These are phyloP conservation scores for Crassisporium funariophilum DNA, from an alignment of 768 basidiomycete genomes.

Conservation along the genomic window DNA sequence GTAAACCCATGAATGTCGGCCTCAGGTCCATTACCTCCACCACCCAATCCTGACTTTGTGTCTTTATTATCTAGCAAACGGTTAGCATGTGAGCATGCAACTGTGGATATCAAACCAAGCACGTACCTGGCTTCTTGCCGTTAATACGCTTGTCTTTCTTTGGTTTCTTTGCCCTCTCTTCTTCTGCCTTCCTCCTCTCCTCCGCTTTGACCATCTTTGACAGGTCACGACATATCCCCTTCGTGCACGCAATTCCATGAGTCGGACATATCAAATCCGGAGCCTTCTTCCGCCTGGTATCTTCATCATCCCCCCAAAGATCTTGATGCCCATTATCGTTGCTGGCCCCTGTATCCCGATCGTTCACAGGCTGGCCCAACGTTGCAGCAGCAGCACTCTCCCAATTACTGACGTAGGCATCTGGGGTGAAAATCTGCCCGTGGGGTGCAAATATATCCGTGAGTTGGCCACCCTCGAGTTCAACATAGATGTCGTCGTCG, in stretches of 20 bases:
- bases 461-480: background rate
- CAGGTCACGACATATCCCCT: slow-evolving; percentile 36
- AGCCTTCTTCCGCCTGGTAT: slow-evolving; percentile 24
- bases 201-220: slow-evolving; percentile 27
- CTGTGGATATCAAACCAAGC: no score
- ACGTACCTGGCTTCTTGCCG: no score
- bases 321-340: slow-evolving; percentile 3
- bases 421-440: background rate
- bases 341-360: background rate
- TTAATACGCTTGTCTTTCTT: background rate
- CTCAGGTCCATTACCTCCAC: no score
- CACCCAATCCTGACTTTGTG: no score
- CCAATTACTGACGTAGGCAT: background rate
- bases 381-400: background rate
- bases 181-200: slow-evolving; percentile 19
- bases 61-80: no score
- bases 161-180: slow-evolving; percentile 8
- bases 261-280: slow-evolving; percentile 24
- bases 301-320: slow-evolving; percentile 20
- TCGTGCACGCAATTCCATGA: slow-evolving; percentile 35
- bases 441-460: no score
- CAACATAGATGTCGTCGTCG: background rate
- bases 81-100: no score
- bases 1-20: no score
- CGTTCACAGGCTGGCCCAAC: slow-evolving; percentile 10